A percentile compares a stretch with the other conserved stretches of the same genome.
phyloP scores from a whole-genome alignment of 768 basidiomycete genomes.

The Cystofilobasidium bisporidii region DNA sequence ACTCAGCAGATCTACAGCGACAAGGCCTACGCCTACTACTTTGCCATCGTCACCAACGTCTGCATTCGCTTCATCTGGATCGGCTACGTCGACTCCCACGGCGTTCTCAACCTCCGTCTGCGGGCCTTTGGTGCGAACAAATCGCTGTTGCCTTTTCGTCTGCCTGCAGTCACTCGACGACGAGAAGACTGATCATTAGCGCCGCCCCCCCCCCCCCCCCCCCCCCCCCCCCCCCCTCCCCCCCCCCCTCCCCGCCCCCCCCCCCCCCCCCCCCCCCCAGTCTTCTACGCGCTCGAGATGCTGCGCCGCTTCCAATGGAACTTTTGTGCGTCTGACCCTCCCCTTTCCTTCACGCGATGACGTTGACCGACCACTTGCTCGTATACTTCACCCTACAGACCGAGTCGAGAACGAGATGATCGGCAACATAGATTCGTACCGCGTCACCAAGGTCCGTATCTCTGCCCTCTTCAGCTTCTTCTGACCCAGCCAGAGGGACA shows the following conservation, averaged over 20 bases:
- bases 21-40: slow-evolving; percentile 38
- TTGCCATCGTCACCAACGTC: slow-evolving; percentile 54
- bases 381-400: background rate
- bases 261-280: background rate
- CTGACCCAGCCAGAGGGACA: no score
- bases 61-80: slow-evolving; percentile 74
- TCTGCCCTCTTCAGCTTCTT: no score
- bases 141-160: no score
- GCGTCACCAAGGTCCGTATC: background rate
- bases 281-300: slow-evolving; percentile 25
- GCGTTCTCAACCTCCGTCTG: slow-evolving; percentile 10
- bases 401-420: slow-evolving; percentile 26
- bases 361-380: background rate
- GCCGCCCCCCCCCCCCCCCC: no score
- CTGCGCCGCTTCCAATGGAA: slow-evolving; percentile 27
- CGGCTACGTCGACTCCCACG: slow-evolving; percentile 36
- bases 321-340: slow-evolving; percentile 8
- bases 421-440: slow-evolving; percentile 14
- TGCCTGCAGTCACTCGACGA: no score
- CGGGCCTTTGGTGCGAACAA: slow-evolving; percentile 15
- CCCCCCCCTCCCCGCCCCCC: background rate
- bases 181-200: no score
- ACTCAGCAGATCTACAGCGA: background rate
- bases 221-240: no score
- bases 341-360: background rate